Conservation (phyloP, 2,329 filamentous ascomycete species). For the Pseudocercospora vitis region DNA sequence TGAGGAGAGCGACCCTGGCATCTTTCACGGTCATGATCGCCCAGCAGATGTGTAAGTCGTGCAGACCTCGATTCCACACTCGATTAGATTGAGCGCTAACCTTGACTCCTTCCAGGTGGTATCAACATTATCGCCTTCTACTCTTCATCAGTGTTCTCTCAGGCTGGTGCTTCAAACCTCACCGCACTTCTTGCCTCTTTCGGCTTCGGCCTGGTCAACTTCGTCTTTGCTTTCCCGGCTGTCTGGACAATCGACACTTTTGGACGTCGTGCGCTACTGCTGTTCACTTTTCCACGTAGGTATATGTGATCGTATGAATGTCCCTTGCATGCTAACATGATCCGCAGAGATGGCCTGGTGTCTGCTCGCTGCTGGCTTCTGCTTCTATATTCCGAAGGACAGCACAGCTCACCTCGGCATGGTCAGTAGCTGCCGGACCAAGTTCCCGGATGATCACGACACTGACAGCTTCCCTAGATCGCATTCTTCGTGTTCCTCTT, state of each 20-base stretch:
- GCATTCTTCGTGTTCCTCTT: constrained; percentile 51
- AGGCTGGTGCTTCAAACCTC: constrained; percentile 37
- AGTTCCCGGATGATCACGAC: constrained; percentile 19
- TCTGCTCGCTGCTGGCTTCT: constrained; percentile 45
- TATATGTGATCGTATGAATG: too few species aligned
- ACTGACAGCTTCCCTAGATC: constrained; percentile 23
- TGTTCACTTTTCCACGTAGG: constrained; percentile 49
- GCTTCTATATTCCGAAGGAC: constrained; percentile 40
- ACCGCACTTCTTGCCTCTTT: constrained; percentile 44
- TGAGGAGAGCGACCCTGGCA: constrained; percentile 44
- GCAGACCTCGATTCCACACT: constrained; percentile 28
- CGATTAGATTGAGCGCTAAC: neutral
- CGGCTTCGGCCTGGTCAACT: constrained; percentile 49
- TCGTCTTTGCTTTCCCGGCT: constrained; percentile 45
- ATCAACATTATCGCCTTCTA: constrained; percentile 39
- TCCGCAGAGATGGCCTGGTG: constrained; percentile 51
- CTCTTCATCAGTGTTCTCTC: constrained; percentile 36
- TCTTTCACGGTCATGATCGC: constrained; percentile 38
- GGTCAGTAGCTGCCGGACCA: too few species aligned
- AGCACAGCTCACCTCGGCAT: too few species aligned
- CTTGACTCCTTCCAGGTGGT: constrained; percentile 11
- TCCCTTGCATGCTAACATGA: too few species aligned
- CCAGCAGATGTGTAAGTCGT: constrained; percentile 33
- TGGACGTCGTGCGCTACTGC: constrained; percentile 36
- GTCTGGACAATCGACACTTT: constrained; percentile 42